phyloP scores from a whole-genome alignment of 805 yeast species.

The Candida gorgasii region DNA sequence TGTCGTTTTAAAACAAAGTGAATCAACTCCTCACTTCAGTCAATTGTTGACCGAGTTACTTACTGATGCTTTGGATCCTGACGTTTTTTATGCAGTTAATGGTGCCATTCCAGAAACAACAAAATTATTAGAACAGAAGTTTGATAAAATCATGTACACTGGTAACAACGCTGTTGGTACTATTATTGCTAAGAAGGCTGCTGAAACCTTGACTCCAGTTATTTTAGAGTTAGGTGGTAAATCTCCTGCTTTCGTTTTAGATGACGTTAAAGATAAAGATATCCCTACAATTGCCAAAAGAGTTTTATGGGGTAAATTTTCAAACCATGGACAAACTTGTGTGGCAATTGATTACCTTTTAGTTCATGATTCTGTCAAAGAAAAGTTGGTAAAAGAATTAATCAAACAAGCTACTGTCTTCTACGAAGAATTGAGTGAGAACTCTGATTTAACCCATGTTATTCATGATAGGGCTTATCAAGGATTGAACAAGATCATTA shows the following conservation, averaged over 20 bases:
- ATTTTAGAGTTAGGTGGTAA: constrained; percentile 90
- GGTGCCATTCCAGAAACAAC: constrained; percentile 73
- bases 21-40: constrained; percentile 64
- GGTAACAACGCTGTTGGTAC: constrained; percentile 79
- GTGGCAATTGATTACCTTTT: constrained; percentile 83
- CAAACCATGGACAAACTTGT: constrained; percentile 89
- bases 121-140: constrained; percentile 57
- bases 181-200: constrained; percentile 77
- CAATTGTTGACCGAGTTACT: constrained; percentile 57
- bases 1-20: constrained; percentile 76
- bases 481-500: constrained; percentile 46
- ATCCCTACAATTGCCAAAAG: constrained; percentile 54
- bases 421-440: constrained; percentile 39
- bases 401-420: constrained; percentile 42
- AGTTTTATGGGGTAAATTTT: constrained; percentile 73
- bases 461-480: constrained; percentile 55
- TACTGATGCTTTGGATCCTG: constrained; percentile 51
- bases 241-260: constrained; percentile 76
- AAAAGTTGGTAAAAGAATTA: constrained; percentile 47
- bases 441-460: constrained; percentile 54
- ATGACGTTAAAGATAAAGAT: constrained; percentile 44
- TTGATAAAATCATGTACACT: constrained; percentile 84
- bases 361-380: constrained; percentile 60
- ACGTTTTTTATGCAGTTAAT: constrained; percentile 61
- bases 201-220: constrained; percentile 79